Evolutionary conservation across 2,329 filamentous ascomycete species (phyloP), one percentile per base, ranked within the genome.

Genomic region (Metarhizium album): DNA sequence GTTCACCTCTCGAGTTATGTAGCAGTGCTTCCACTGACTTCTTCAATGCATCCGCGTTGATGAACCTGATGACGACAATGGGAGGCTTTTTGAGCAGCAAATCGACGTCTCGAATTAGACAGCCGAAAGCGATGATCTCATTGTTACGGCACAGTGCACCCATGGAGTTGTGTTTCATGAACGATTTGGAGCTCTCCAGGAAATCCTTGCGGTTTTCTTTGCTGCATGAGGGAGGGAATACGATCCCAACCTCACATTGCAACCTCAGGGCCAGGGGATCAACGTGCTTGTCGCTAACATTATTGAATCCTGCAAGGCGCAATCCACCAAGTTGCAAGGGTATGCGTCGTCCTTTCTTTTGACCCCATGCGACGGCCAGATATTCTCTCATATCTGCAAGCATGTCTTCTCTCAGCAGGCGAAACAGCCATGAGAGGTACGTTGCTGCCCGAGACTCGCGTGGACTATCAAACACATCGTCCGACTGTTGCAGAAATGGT

Each of bases 361-460:
- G 67, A 0, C 73, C 74, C 11, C 62, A 67, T 0, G 75, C 70
- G 4, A 73, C 65, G 27, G 79, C 72, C 0, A 84, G 62, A 46
- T 85, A 83, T 8, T 82, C 77, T 1, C 80, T 74, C 2, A 90
- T 67, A 54, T 85, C 83, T 0, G 72, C 77, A 0, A 89, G 65
- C 73, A 88, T 82, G 54, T 89, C 85, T 57, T 90, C 84, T 2
- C 86, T 70, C 0, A 87, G 68, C 0, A 89, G 72, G 0, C 86
- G 81, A 55, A 86, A 90, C 48, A 87, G 81, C 58, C 84, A 86
- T 58, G 87, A 85, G 0, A 86, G 63, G 59, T 88, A 81, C 0
- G 67, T 63, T 0, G 64, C 64, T 0, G 74, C 62, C 1, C 79
- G 72, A 0, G 62, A 57, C 1, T 60, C 59, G 7, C 1, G 67